Base-by-base conservation (phyloP, 108 stramenopile species). In the Fragilariopsis cylindrus region DNA sequence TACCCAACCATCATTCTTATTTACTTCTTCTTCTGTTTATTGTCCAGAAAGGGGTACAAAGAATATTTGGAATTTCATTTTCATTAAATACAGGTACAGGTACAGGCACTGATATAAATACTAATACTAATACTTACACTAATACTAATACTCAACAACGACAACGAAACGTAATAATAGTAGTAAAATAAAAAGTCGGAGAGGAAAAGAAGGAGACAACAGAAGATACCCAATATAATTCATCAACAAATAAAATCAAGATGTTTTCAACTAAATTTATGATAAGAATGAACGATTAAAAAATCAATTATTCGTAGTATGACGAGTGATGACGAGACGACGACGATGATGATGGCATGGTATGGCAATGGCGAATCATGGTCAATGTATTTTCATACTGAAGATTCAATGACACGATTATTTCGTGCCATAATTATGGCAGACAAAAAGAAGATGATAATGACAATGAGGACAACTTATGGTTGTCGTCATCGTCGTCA, bases 1-100 rank as follows among this genome's bases (percentile, higher is more conserved):
- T 6, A 60, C 58, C 58, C 58, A 60, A 40, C 58, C 58, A 40
- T 40, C 58, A 21, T 60, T 60, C 58, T 40, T 16, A 60, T 5
- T 60, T 4, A 60, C 58, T 40, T 21, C 30, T 60, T 16, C 58
- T 7, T 52, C 9, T 52, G 16, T 60, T 0, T 30, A 4, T 21
- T 60, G 58, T 9, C 58, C 58, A 11, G 9, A 4, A 6, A 18
- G 41, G 21, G 21, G 58, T 5, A 30, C 4, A 60, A 30, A 21
- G 21, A 21, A 5, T 6, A 60, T 60, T 5, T 21, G 58, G 21
- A 41, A 60, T 40, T 12, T 21, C 58, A 60, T 39, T 40, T 60
- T 60, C 39, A 40, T 21, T 5, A 0, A 11, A 60, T 30, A 30
- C 30, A 30, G 30, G 30, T 30, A 30, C 30, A 30, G 30, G 30